Evolutionary conservation across 805 yeast species (phyloP).

Genomic region (Nakazawaea laoshanensis): DNA sequence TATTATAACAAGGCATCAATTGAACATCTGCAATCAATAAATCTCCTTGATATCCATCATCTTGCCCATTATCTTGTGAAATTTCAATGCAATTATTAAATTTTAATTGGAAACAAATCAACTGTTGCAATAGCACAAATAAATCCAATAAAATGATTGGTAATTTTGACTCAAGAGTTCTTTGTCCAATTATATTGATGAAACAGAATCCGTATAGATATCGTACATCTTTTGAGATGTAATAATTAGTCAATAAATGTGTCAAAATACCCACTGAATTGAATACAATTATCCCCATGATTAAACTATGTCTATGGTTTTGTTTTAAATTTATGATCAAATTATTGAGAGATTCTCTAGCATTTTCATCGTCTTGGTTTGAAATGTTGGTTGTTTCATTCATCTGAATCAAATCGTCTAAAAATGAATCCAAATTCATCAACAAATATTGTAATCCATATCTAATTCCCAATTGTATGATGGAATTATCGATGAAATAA

Average conservation of each 20-base stretch:
- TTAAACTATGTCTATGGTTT: conserved; percentile 12
- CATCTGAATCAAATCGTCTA: conserved; percentile 10
- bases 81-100: no score
- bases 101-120: no score
- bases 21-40: no score
- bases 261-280: conserved; percentile 9
- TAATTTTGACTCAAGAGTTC: conserved; percentile 6
- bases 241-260: conserved; percentile 1
- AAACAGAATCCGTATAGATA: conserved; percentile 16
- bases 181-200: conserved; percentile 21
- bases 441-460: conserved; percentile 15
- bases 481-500: conserved; percentile 18
- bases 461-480: conserved; percentile 15
- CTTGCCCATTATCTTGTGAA: no score
- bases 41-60: no score
- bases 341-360: conserved; percentile 12
- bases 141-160: conserved; percentile 16
- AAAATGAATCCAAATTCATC: conserved; percentile 12
- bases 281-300: conserved; percentile 5
- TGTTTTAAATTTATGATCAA: conserved; percentile 11
- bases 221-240: conserved; percentile 3
- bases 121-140: conserved; percentile 14
- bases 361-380: conserved; percentile 2
- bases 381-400: conserved; percentile 12
- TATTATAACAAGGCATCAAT: no score